Base-by-base conservation (phyloP, 2,329 filamentous ascomycete genomes). In the Leptographium galeiforme region DNA sequence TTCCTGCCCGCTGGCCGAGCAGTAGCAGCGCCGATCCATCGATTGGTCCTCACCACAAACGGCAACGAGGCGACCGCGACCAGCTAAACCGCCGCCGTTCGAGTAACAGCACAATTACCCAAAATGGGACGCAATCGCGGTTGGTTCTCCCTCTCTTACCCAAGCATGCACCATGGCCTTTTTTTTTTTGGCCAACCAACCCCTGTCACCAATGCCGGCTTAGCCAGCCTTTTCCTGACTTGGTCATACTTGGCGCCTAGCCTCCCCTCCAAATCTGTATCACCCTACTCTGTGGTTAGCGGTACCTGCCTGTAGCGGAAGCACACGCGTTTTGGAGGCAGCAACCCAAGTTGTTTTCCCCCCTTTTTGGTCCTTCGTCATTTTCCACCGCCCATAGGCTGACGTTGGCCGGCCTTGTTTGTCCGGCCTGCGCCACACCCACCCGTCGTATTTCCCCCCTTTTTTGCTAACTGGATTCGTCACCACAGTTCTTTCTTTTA, bases 401-500 rank as follows among this genome's bases (percentile, higher is more conserved):
- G 25, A 25, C 25, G n/a, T 5, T 25, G 25, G 25, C 25, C 25
- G 25, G 8, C 18, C 13, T 30, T 16, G 8, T 13, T 39, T 8
- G 25, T 19, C 14, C 14, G 32, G 19, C 34, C 16, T 39, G 16
- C 47, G 19, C 34, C 47, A 39, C 47, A 25, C 16, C 8, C 44
- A 46, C 16, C 44, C 13, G n/a, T 38, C 10, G 8, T 30, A 51
- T 55, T 54, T 49, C 55, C 30, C 53, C 44, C 56, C 55, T 58
- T 58, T 57, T 55, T 57, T 53, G 59, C 48, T 48, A 25, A 47
- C 46, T 11, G 13, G 8, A n/a, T 33, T 50, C n/a, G 43, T 13
- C 62, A 56, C 54, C 53, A 59, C 67, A 94, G 89, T 95, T 54
- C 76, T 89, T 62, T 94, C 88, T 62, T 94, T 94, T 70, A 91